Base-by-base conservation (phyloP, 2,329 filamentous ascomycete species). In the Plenodomus biglobosus region DNA sequence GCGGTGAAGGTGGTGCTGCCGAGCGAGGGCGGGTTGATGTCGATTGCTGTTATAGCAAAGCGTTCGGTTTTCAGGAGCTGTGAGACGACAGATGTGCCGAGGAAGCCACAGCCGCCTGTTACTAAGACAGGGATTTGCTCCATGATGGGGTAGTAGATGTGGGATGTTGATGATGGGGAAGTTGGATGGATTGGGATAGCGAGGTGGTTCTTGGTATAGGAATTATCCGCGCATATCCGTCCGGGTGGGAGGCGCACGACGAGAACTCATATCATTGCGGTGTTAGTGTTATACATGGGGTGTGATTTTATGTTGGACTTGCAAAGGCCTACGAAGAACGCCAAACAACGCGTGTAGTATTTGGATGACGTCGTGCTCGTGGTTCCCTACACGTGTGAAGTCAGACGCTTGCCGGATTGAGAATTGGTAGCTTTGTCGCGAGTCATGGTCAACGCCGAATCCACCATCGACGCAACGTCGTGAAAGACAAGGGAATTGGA, bases 81-180 rank as follows among this genome's bases (percentile, higher is more conserved):
- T n/a, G 64, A 59, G 1, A 77, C 64, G 18, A 78, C 69, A 20
- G 65, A 65, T 8, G 68, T 63, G 24, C 76, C 77, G 2, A 79
- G 60, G 56, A 78, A 79, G 11, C 77, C 77, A 34, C 69, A 70
- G 11, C 74, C 76, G n/a, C 77, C 76, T 2, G 76, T 79, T 20
- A 79, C 66, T 2, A 78, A 65, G 32, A 78, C 52, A 27, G 63
- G 61, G 13, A 52, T 59, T 44, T 43, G 53, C 4, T 58, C 54
- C 65, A 70, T 73, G 24, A 21, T 8, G 32, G 22, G 40, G 20
- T n/a, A 46, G 32, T 36, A 38, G 22, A 19, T 30, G 19, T 38
- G 43, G 34, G 42, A 22, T 41, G 35, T 50, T 46, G 38, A 52
- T 42, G 42, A 21, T 13, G 11, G 13, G 20, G 6, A n/a, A 3